phyloP scores from a whole-genome alignment of 768 basidiomycete species.

The Collybiopsis luxurians region DNA sequence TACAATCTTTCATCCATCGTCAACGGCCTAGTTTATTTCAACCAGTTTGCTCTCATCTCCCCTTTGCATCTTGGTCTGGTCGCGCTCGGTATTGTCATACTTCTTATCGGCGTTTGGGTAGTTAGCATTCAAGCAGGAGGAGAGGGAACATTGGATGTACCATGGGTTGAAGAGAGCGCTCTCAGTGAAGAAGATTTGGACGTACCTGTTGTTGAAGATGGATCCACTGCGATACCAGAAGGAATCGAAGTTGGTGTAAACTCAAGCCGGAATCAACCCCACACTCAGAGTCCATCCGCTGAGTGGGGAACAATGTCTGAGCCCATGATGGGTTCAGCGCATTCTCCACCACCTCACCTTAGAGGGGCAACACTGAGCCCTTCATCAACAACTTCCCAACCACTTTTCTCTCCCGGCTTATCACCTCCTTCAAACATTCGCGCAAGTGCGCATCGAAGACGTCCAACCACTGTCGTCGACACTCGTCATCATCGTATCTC shows the following conservation, averaged over 20 bases:
- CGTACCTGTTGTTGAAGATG: conserved; percentile 14
- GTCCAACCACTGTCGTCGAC: conserved; percentile 2
- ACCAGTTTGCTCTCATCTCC: conserved; percentile 75
- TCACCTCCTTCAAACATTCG: not conserved
- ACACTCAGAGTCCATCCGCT: not conserved
- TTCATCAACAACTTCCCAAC: not conserved
- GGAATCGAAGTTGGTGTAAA: not conserved
- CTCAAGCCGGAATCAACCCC: not conserved
- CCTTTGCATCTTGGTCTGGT: conserved; percentile 74
- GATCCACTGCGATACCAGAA: not conserved
- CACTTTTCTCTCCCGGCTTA: not conserved
- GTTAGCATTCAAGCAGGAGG: conserved; percentile 74
- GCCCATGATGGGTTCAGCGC: not conserved
- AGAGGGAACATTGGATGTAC: conserved; percentile 45
- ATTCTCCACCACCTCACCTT: not conserved
- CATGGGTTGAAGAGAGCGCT: conserved; percentile 26
- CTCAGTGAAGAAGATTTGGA: conserved; percentile 42
- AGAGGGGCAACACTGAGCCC: conserved; percentile 5
- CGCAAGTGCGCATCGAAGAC: not conserved
- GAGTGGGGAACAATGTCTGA: conserved; percentile 11
- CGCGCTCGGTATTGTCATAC: conserved; percentile 67
- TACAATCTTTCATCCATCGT: conserved; percentile 92
- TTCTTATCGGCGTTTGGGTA: conserved; percentile 88
- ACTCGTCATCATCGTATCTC: conserved; percentile 1
- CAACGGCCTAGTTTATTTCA: conserved; percentile 86